These are phyloP conservation scores for Guyanaporus albipodus DNA, from an alignment of 768 basidiomycete genomes.

Conservation along the genomic window DNA sequence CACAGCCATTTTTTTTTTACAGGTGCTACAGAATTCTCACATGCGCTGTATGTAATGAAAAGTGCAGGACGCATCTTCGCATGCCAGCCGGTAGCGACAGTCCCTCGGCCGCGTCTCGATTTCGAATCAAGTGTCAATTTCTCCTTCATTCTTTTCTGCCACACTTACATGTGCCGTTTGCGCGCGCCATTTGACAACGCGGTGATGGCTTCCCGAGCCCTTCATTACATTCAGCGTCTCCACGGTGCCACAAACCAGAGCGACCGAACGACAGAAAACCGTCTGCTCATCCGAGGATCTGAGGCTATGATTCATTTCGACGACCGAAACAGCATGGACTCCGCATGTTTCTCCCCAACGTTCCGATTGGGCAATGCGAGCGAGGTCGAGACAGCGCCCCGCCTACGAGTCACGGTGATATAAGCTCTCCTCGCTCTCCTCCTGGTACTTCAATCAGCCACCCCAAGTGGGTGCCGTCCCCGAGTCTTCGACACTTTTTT, in stretches of 20 bases:
- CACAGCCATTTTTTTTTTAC: too few species aligned
- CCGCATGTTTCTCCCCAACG: slow-evolving; percentile 17
- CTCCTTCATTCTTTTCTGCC: neutral
- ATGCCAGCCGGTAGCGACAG: neutral
- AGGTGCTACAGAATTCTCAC: too few species aligned
- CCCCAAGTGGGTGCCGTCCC: neutral
- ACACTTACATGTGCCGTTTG: neutral
- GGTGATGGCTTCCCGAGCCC: neutral
- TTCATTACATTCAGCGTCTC: neutral
- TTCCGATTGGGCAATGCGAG: neutral
- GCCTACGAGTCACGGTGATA: slow-evolving; percentile 11
- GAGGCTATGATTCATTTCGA: slow-evolving; percentile 23
- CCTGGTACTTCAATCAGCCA: neutral
- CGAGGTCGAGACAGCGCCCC: slow-evolving; percentile 10
- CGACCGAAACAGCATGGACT: slow-evolving; percentile 13
- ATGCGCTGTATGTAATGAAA: too few species aligned
- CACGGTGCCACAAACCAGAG: slow-evolving; percentile 5
- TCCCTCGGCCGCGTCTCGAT: neutral
- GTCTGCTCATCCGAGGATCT: slow-evolving; percentile 1
- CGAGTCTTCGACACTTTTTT: neutral
- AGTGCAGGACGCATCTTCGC: too few species aligned
- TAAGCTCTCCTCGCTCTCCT: slow-evolving; percentile 10
- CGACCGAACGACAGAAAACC: neutral
- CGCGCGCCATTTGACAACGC: neutral
- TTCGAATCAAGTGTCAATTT: neutral